Evolutionary conservation across 2,329 filamentous ascomycete genomes (phyloP).

Genomic region (Tolypocladium pustulatum): DNA sequence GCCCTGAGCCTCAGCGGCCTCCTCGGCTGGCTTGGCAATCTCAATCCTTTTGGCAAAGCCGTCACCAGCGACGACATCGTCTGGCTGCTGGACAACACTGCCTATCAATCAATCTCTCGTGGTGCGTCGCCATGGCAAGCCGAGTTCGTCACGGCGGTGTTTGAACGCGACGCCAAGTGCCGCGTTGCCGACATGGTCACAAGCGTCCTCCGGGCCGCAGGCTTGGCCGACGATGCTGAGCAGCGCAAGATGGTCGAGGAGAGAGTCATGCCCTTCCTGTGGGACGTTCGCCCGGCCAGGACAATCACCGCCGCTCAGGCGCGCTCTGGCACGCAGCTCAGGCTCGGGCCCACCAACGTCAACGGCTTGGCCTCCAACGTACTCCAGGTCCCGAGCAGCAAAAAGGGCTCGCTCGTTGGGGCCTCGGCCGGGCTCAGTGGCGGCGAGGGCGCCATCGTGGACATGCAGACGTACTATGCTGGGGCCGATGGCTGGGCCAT

Average conservation of each 20-base stretch:
- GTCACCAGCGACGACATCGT: conserved; percentile 60
- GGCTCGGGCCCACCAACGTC: conserved; percentile 58
- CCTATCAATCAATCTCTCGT: conserved; percentile 45
- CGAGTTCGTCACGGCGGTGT: conserved; percentile 76
- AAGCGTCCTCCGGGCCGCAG: conserved; percentile 59
- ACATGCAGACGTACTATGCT: conserved; percentile 65
- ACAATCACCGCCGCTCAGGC: conserved; percentile 55
- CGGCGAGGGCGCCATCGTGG: conserved; percentile 42
- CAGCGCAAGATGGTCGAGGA: conserved; percentile 50
- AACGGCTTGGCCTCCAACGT: conserved; percentile 63
- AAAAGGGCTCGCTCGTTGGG: conserved; percentile 34
- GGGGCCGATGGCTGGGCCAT: conserved; percentile 73
- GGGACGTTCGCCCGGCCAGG: conserved; percentile 61
- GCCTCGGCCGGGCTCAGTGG: conserved; percentile 39
- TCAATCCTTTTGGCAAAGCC: conserved; percentile 48
- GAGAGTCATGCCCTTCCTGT: conserved; percentile 67
- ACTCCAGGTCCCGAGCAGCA: conserved; percentile 36
- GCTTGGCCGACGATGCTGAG: conserved; percentile 50
- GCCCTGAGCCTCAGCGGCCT: conserved; percentile 23
- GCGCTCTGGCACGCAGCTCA: conserved; percentile 38
- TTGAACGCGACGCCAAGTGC: conserved; percentile 59
- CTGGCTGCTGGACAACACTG: conserved; percentile 87
- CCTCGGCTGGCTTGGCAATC: conserved; percentile 38
- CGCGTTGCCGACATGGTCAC: conserved; percentile 58
- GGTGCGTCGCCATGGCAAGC: conserved; percentile 53